Evolutionary conservation across 2,329 filamentous ascomycete species (phyloP), one percentile per base, ranked within the genome.

Genomic region (Fulvia fulva): DNA sequence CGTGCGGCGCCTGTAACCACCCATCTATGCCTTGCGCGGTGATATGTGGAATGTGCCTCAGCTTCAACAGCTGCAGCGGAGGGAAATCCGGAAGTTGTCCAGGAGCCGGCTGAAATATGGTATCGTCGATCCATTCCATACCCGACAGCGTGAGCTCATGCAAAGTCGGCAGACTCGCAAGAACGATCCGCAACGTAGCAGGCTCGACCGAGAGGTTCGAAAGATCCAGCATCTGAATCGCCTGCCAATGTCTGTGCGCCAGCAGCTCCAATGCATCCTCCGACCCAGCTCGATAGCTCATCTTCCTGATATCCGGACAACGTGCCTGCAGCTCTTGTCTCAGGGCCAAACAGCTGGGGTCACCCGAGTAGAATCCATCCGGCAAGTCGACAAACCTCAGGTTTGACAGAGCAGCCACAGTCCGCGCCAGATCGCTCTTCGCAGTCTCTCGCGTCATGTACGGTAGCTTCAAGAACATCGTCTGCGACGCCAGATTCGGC

Each of bases 381-480:
- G 93, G 93, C 7, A 97, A 81, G 74, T 97, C 93, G 65, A 96
- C 87, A 73, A 94, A 97, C 72, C 85, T 87, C 46, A 97, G 79
- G 69, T 93, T 91, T 28, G 91, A 90, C 45, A 93, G 81, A 23
- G 92, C 89, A 37, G 91, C 90, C 50, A 97, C 88, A 25, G 89
- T 90, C 52, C 91, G 86, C 9, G 93, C 92, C 51, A 97, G 83
- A 63, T 93, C 89, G 55, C 89, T 83, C 72, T 94, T 91, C 71
- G 84, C 89, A 1, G 89, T 89, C 77, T 97, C 91, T 58, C 93
- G 86, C 55, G 93, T 87, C 93, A 97, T 97, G 74, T 96, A 97
- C 6, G 93, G 91, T 59, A 91, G 86, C 78, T 96, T 96, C 68
- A 97, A 80, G 67, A 87, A 91, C 69, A 87, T 78, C 5, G 96